Conservation (phyloP, 1,139 yeast genomes). For the Taphrina communis region DNA sequence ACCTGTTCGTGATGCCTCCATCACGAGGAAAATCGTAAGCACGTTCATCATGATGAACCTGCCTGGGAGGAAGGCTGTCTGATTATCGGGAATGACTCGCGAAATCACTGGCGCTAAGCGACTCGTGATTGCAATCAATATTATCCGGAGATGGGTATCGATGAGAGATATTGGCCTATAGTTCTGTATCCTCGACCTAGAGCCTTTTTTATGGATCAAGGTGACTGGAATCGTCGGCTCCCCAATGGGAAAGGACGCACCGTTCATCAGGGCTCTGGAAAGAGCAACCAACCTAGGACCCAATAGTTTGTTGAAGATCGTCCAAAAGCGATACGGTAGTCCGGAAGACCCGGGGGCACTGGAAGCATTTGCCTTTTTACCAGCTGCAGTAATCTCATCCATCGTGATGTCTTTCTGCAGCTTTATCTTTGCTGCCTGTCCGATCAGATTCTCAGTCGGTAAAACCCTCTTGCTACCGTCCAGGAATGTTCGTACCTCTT, state of each 20-base stretch:
- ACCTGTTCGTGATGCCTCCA: not conserved
- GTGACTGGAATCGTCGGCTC: not conserved
- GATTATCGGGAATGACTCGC: not conserved
- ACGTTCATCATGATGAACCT: conserved; percentile 1
- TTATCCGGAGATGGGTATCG: not conserved
- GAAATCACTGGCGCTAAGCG: not conserved
- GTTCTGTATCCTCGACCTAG: not conserved
- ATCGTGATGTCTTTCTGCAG: not conserved
- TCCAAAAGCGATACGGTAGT: conserved; percentile 11
- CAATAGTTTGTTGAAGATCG: not conserved
- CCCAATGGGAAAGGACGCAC: not conserved
- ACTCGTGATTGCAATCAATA: conserved; percentile 13
- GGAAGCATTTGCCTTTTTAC: not conserved
- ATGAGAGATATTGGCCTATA: not conserved
- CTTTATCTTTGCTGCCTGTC: not conserved
- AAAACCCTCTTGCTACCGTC: not conserved
- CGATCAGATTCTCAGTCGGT: not conserved
- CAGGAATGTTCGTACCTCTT: not conserved
- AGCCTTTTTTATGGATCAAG: not conserved
- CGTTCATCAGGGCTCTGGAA: not conserved
- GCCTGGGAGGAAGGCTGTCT: conserved; percentile 6
- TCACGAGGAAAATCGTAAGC: not conserved
- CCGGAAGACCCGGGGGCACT: conserved; percentile 16
- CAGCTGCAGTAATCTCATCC: not conserved
- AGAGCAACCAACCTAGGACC: not conserved